Percentiles rank a stretch among this genome's conserved stretches.
Conservation (phyloP, 2,329 filamentous ascomycete species). For the Alternaria novae-zelandiae region DNA sequence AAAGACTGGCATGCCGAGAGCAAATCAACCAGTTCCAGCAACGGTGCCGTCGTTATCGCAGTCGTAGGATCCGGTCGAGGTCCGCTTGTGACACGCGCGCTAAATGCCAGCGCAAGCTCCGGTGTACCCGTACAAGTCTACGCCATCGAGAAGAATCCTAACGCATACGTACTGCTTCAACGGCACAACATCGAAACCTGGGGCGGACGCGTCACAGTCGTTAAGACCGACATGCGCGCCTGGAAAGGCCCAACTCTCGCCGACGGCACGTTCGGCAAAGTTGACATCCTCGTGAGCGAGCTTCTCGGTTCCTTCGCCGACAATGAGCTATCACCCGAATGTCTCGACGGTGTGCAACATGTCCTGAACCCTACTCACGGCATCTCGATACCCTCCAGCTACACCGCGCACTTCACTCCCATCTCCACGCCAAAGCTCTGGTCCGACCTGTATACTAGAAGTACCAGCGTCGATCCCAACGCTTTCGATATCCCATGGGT, state of each 20-base stretch:
- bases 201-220: slow-evolving; percentile 79
- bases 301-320: slow-evolving; percentile 94
- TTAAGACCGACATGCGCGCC: slow-evolving; percentile 96
- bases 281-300: slow-evolving; percentile 94
- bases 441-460: slow-evolving; percentile 75
- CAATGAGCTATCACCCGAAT: slow-evolving; percentile 96
- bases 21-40: slow-evolving; percentile 75
- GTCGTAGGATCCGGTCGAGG: slow-evolving; percentile 94
- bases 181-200: slow-evolving; percentile 82
- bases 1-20: slow-evolving; percentile 75
- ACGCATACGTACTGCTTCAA: slow-evolving; percentile 91
- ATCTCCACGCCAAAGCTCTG: slow-evolving; percentile 86
- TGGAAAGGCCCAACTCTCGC: slow-evolving; percentile 81
- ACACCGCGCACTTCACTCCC: slow-evolving; percentile 92
- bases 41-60: slow-evolving; percentile 79
- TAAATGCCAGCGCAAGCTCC: slow-evolving; percentile 78
- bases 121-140: slow-evolving; percentile 83
- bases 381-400: slow-evolving; percentile 91
- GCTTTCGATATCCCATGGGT: slow-evolving; percentile 94
- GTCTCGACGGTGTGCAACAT: slow-evolving; percentile 92
- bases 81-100: slow-evolving; percentile 84
- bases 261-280: slow-evolving; percentile 64
- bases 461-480: slow-evolving; percentile 63
- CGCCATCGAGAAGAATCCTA: slow-evolving; percentile 97
- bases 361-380: slow-evolving; percentile 81